Evolutionary conservation across 2,329 filamentous ascomycete genomes (phyloP).

Genomic region (Hansfordia pulvinata): DNA sequence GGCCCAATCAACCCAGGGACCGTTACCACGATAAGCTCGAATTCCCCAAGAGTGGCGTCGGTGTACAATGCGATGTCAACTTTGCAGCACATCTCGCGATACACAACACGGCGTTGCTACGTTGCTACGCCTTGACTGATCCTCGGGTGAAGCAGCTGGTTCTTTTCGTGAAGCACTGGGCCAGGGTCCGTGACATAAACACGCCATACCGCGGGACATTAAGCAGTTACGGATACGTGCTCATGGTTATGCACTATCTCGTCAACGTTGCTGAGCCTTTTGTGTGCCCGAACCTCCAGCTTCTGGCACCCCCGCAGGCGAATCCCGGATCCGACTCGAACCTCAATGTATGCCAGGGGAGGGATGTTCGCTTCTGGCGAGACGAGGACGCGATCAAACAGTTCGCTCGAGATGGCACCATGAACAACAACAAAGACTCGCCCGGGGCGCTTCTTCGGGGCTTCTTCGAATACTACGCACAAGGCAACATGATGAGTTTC

Average conservation of each 20-base stretch:
- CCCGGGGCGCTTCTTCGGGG: conserved; percentile 61
- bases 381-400: conserved; percentile 55
- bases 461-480: conserved; percentile 81
- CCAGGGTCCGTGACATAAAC: conserved; percentile 74
- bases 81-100: conserved; percentile 75
- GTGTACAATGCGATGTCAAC: conserved; percentile 88
- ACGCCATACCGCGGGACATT: conserved; percentile 75
- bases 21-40: conserved; percentile 50
- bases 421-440: conserved; percentile 57
- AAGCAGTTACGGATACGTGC: conserved; percentile 79
- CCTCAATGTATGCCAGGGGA: conserved; percentile 42
- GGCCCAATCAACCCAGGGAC: conserved; percentile 36
- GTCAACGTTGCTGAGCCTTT: conserved; percentile 71
- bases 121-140: conserved; percentile 73
- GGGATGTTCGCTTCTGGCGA: conserved; percentile 65
- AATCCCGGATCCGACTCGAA: conserved; percentile 22
- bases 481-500: conserved; percentile 38
- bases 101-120: conserved; percentile 70
- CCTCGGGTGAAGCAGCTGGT: conserved; percentile 64
- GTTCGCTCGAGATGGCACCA: conserved; percentile 40
- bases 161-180: conserved; percentile 84
- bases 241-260: conserved; percentile 87
- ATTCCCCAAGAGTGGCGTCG: conserved; percentile 62
- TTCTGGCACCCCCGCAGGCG: conserved; percentile 25
- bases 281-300: conserved; percentile 73